These are phyloP conservation scores for Ganoderma meredithae DNA, from an alignment of 1,284 basidiomycete genomes.

Conservation along the genomic window DNA sequence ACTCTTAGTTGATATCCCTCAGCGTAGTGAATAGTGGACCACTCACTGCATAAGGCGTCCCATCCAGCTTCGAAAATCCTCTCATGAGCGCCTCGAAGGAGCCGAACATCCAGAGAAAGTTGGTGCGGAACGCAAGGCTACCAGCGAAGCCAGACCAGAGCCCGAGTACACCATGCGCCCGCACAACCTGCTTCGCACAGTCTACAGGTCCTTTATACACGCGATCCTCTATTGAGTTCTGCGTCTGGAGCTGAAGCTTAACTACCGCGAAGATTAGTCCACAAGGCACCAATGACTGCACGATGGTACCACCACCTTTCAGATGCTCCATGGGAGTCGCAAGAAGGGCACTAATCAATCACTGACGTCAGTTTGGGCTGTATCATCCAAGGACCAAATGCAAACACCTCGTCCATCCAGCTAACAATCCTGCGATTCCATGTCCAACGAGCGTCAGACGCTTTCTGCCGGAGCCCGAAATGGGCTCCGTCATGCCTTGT, in stretches of 20 bases:
- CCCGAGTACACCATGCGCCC: constrained; percentile 61
- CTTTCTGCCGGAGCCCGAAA: constrained; percentile 50
- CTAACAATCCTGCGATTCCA: constrained; percentile 75
- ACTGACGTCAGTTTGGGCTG: background rate
- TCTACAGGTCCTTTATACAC: constrained; percentile 73
- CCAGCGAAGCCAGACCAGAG: constrained; percentile 73
- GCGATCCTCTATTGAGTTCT: constrained; percentile 59
- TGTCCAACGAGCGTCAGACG: constrained; percentile 67
- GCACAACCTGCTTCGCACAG: constrained; percentile 62
- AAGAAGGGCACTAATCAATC: constrained; percentile 56
- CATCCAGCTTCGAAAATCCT: constrained; percentile 55
- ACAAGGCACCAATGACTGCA: constrained; percentile 8
- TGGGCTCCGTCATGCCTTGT: constrained; percentile 59
- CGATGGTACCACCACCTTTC: constrained; percentile 55
- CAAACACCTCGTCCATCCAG: constrained; percentile 76
- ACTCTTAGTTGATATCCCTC: background rate
- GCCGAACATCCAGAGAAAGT: constrained; percentile 76
- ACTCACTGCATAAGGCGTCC: constrained; percentile 62
- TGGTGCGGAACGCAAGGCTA: constrained; percentile 66
- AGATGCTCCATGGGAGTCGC: constrained; percentile 79
- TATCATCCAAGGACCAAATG: background rate
- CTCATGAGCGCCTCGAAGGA: constrained; percentile 73
- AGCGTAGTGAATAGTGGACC: background rate
- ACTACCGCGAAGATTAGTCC: constrained; percentile 49
- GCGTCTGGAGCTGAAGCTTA: constrained; percentile 79